These are phyloP conservation scores for Neoboletus subvelutipes DNA, from an alignment of 768 basidiomycete genomes.

Conservation along the genomic window DNA sequence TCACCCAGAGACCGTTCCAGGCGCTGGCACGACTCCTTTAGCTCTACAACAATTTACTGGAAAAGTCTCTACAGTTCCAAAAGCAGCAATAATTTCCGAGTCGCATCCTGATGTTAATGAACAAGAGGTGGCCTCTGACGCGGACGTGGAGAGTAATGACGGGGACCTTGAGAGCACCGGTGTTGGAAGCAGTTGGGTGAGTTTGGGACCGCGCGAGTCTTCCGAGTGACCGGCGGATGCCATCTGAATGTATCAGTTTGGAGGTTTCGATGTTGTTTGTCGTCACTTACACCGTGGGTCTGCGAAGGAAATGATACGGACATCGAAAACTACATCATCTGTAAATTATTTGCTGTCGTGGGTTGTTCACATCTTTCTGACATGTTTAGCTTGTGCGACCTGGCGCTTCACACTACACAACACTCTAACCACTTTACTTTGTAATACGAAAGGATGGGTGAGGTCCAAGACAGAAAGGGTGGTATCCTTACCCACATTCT, in stretches of 20 bases:
- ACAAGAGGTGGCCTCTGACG: conserved; percentile 57
- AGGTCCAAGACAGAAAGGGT: conserved; percentile 1
- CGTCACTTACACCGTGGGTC: neutral
- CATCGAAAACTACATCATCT: conserved; percentile 2
- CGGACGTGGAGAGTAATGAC: conserved; percentile 65
- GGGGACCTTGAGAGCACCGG: conserved; percentile 50
- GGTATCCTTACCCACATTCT: neutral
- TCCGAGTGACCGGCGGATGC: conserved; percentile 15
- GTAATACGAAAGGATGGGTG: conserved; percentile 20
- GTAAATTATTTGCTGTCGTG: conserved; percentile 6
- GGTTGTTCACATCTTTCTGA: neutral
- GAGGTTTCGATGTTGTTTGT: neutral
- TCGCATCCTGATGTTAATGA: conserved; percentile 13
- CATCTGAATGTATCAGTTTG: neutral
- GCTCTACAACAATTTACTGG: conserved; percentile 4
- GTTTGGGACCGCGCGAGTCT: conserved; percentile 38
- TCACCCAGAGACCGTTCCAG: conserved; percentile 10
- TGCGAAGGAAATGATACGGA: neutral
- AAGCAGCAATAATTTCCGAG: conserved; percentile 13
- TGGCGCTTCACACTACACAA: neutral
- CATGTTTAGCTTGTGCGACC: neutral
- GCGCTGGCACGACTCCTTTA: neutral
- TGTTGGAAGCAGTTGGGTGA: conserved; percentile 71
- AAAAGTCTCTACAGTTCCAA: conserved; percentile 9
- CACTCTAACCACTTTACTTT: neutral